Evolutionary conservation across 2,329 filamentous ascomycete species (phyloP), one percentile per base, ranked within the genome.

Genomic region (Fulvia fulva): DNA sequence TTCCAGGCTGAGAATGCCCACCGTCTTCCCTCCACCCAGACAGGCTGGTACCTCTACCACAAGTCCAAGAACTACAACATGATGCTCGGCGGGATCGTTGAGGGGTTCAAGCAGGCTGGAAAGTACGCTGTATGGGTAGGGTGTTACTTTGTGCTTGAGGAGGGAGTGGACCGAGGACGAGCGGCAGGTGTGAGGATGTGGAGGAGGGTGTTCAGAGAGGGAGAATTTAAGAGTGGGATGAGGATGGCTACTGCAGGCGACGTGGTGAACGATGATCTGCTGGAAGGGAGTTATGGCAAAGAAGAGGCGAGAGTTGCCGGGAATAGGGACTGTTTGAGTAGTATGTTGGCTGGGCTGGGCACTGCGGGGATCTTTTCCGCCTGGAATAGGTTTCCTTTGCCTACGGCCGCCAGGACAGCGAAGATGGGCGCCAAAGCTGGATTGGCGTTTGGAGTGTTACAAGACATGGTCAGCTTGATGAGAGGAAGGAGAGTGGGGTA

Each of bases 41-140:
- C 87, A 1, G 93, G 91, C 19, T 99, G 94, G 94, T 99, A 93
- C 72, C 83, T 97, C n/a, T 99, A 99, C 75, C 93, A 97, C 79
- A 97, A 97, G 77, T 90, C 86, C 72, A 97, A 97, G 76, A 97
- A 96, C 75, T 97, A 99, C 77, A 86, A 91, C 68, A 83, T 88
- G 53, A 87, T 90, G 68, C 82, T 88, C 22, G 89, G 88, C 5
- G 93, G 89, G 0, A 78, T 95, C 19, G 84, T 84, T 53, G 91
- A 96, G 69, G 94, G 91, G 0, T 67, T 90, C 51, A 86, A 83
- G 64, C 90, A 94, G 81, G 91, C 88, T 1, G 72, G 77, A 30
- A 86, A 83, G 65, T 80, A 95, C 5, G 84, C 84, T 4, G 77
- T 88, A 47, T 92, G 92, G 83, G 89, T 85, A 2, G 82, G 84